These are phyloP conservation scores for Plasmodium billcollinsi DNA, from an alignment of 169 alveolate genomes.

Conservation along the genomic window DNA sequence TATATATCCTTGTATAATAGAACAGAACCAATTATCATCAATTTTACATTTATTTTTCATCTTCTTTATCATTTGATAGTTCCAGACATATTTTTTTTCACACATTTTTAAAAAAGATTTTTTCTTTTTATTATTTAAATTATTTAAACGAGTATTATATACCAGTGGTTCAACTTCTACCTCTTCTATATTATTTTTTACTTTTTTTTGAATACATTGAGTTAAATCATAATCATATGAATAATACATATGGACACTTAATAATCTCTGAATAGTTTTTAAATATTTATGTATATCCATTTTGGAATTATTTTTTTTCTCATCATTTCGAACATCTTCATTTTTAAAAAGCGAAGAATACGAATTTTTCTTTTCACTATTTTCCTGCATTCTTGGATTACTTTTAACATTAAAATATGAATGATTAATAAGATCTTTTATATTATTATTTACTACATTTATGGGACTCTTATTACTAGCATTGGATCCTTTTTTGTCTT, in stretches of 20 bases:
- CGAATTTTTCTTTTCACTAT: constrained; percentile 26
- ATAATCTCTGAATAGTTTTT: constrained; percentile 50
- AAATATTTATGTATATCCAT: constrained; percentile 65
- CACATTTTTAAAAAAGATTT: constrained; percentile 31
- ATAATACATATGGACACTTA: constrained; percentile 59
- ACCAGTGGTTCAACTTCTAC: constrained; percentile 39
- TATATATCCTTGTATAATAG: constrained; percentile 85
- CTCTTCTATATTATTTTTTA: constrained; percentile 49
- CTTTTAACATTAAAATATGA: constrained; percentile 32
- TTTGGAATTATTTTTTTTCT: constrained; percentile 32
- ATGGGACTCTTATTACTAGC: not conserved
- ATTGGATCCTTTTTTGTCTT: not conserved
- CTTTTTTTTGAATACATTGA: constrained; percentile 64
- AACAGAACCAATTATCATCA: constrained; percentile 73
- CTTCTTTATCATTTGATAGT: constrained; percentile 71
- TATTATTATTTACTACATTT: not conserved
- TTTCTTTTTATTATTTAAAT: not conserved
- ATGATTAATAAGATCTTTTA: constrained; percentile 46
- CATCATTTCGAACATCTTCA: constrained; percentile 31
- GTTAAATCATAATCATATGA: constrained; percentile 74
- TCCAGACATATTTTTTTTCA: constrained; percentile 72
- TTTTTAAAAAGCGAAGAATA: constrained; percentile 23
- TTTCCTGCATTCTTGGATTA: not conserved
- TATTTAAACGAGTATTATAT: not conserved
- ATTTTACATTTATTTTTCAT: constrained; percentile 52